Percentiles rank a stretch among this genome's conserved stretches.
These are phyloP conservation scores for Suaeda aralocaspica DNA, from an alignment of 148 eudicot species.

Conservation along the genomic window DNA sequence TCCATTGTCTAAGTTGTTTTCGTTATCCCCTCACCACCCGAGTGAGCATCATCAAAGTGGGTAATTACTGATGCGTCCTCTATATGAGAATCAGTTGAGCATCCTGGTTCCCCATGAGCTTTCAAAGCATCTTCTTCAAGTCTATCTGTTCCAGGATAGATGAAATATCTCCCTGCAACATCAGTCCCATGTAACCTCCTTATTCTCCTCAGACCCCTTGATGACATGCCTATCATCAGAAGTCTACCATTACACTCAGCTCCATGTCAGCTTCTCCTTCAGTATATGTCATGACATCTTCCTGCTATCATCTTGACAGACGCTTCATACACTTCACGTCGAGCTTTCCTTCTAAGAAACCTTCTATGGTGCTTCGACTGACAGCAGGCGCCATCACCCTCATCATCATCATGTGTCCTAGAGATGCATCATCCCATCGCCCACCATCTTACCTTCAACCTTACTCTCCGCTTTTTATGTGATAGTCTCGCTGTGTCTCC, in stretches of 20 bases:
- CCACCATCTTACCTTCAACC: slow-evolving; percentile 83
- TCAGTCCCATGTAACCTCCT: slow-evolving; percentile 12
- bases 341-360: slow-evolving; percentile 74
- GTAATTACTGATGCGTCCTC: slow-evolving; percentile 13
- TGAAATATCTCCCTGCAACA: slow-evolving; percentile 44
- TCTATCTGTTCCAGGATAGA: slow-evolving; percentile 51
- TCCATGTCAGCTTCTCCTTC: slow-evolving; percentile 33
- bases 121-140: slow-evolving; percentile 50
- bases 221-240: slow-evolving; percentile 25
- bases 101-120: slow-evolving; percentile 26
- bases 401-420: slow-evolving; percentile 62
- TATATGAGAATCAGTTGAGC: slow-evolving; percentile 15
- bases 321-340: slow-evolving; percentile 52
- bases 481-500: slow-evolving; percentile 41
- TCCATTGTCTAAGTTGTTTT: slow-evolving; percentile 50
- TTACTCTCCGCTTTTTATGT: slow-evolving; percentile 63
- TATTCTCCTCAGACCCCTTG: slow-evolving; percentile 28
- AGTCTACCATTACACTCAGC: slow-evolving; percentile 28
- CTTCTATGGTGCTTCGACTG: slow-evolving; percentile 91
- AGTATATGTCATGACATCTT: slow-evolving; percentile 27
- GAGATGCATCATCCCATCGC: slow-evolving; percentile 87
- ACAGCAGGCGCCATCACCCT: slow-evolving; percentile 86
- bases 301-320: slow-evolving; percentile 43
- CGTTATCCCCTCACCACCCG: slow-evolving; percentile 27
- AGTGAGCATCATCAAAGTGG: slow-evolving; percentile 7